phyloP scores from a whole-genome alignment of 805 yeast species.

The Barnettozyma wickerhamii region DNA sequence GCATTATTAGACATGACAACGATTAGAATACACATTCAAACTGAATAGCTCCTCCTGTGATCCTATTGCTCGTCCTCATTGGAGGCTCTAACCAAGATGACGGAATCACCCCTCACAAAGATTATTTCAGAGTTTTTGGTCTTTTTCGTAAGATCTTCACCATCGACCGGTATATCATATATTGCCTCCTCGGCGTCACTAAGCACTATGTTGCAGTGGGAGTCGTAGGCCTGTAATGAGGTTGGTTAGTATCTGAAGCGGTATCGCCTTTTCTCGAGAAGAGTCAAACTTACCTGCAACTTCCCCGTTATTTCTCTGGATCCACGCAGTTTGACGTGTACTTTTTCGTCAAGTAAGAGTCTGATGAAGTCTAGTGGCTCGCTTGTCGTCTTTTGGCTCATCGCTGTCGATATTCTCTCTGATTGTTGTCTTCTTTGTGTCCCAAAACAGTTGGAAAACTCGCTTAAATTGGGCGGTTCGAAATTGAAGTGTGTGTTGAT shows the following conservation, averaged over 20 bases:
- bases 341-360: slow-evolving; percentile 79
- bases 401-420: background rate
- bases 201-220: slow-evolving; percentile 93
- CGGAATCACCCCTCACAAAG: slow-evolving; percentile 97
- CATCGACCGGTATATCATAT: slow-evolving; percentile 49
- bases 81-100: slow-evolving; percentile 68
- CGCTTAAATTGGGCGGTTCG: background rate
- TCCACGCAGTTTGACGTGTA: slow-evolving; percentile 87
- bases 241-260: slow-evolving; percentile 5
- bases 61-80: slow-evolving; percentile 20
- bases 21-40: background rate
- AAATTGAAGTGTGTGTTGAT: too few relatives aligned
- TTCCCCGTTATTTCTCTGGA: slow-evolving; percentile 89
- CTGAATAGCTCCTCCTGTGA: slow-evolving; percentile 5
- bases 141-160: slow-evolving; percentile 26
- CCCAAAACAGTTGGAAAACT: background rate
- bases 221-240: slow-evolving; percentile 66
- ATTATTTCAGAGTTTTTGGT: slow-evolving; percentile 77
- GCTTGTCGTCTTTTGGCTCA: slow-evolving; percentile 18
- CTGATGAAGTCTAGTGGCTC: slow-evolving; percentile 93
- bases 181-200: slow-evolving; percentile 90
- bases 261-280: background rate
- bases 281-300: slow-evolving; percentile 72
- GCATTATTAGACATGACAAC: background rate
- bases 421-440: background rate